These are phyloP conservation scores for Cryphonectria carpinicola DNA, from an alignment of 2,329 filamentous ascomycete genomes.

Conservation along the genomic window DNA sequence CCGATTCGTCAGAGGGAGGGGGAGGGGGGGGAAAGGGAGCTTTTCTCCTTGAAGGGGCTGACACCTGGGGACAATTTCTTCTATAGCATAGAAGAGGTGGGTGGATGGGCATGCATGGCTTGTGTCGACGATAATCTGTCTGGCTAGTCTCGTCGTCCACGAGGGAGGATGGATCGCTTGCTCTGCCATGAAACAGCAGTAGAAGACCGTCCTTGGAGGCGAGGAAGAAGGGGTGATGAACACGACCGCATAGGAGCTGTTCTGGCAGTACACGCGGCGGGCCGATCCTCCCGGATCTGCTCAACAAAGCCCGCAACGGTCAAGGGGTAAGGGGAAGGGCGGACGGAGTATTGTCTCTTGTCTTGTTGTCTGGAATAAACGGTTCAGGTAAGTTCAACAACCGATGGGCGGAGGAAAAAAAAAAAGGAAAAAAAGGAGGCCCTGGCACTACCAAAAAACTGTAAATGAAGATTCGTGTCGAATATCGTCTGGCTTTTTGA, in stretches of 20 bases:
- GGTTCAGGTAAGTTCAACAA: background rate
- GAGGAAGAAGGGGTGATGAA: background rate
- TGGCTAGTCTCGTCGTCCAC: background rate
- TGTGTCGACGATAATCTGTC: background rate
- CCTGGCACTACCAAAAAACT: background rate
- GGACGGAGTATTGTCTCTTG: background rate
- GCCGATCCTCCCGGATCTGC: constrained; percentile 1
- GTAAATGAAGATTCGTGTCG: constrained; percentile 7
- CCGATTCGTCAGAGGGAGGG: background rate
- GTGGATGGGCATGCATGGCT: background rate
- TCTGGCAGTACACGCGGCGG: background rate
- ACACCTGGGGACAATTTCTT: background rate
- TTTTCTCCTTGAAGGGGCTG: background rate
- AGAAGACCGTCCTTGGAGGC: background rate
- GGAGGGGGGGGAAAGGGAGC: background rate
- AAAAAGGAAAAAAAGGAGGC: background rate
- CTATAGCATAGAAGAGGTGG: background rate
- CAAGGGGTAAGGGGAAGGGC: background rate
- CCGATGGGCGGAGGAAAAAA: background rate
- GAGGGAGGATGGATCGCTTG: background rate
- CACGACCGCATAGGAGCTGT: background rate
- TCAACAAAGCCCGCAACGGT: background rate
- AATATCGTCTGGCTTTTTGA: constrained; percentile 4
- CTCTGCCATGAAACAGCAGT: background rate
- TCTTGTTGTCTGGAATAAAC: background rate